These are phyloP conservation scores for Aureobasidium leucospermi DNA, from an alignment of 2,329 filamentous ascomycete genomes.

Conservation along the genomic window DNA sequence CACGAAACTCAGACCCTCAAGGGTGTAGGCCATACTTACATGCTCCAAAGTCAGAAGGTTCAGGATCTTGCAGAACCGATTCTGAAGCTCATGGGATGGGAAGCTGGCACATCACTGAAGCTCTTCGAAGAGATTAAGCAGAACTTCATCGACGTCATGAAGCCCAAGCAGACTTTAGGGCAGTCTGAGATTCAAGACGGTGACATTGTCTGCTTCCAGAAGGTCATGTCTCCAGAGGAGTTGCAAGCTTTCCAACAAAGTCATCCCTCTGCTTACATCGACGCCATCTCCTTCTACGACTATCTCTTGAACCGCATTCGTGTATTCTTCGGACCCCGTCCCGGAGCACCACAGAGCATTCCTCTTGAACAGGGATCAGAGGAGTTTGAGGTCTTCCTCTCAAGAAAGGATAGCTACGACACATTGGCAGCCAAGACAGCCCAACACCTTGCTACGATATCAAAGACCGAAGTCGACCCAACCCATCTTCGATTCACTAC, in stretches of 20 bases:
- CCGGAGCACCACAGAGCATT: conserved; percentile 30
- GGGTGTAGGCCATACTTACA: conserved; percentile 78
- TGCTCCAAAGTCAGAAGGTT: conserved; percentile 80
- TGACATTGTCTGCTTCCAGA: conserved; percentile 93
- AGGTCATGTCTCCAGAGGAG: conserved; percentile 47
- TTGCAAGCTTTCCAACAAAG: conserved; percentile 14
- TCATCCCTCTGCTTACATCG: conserved; percentile 39
- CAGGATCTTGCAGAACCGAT: conserved; percentile 75
- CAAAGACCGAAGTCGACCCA: conserved; percentile 52
- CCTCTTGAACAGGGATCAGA: conserved; percentile 40
- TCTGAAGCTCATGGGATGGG: conserved; percentile 77
- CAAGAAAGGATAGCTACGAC: conserved; percentile 84
- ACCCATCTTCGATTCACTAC: conserved; percentile 91
- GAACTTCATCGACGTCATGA: conserved; percentile 92
- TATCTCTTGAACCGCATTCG: conserved; percentile 78
- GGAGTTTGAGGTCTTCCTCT: conserved; percentile 71
- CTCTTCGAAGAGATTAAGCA: conserved; percentile 98
- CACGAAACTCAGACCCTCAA: conserved; percentile 64
- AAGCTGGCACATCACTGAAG: conserved; percentile 60
- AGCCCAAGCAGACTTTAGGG: conserved; percentile 80
- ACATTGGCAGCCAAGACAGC: conserved; percentile 77
- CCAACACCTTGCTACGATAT: conserved; percentile 51
- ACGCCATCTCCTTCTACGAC: conserved; percentile 85
- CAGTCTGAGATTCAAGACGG: conserved; percentile 94
- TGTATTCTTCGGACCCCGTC: conserved; percentile 67